These are phyloP conservation scores for Neopestalotiopsis sp. DNA, from an alignment of 2,329 filamentous ascomycete species.

Conservation along the genomic window DNA sequence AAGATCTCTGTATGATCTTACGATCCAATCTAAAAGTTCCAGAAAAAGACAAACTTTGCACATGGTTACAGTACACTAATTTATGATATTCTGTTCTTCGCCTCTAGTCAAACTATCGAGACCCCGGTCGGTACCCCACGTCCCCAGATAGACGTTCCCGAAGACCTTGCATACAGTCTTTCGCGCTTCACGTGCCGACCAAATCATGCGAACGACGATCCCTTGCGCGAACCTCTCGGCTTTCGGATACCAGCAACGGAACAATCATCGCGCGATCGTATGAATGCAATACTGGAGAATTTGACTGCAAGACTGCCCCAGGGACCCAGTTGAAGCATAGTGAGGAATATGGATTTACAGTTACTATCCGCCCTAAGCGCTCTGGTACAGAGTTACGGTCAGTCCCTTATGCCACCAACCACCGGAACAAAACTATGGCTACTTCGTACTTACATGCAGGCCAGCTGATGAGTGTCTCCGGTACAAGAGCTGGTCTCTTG, in stretches of 20 bases:
- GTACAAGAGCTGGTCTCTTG: neutral
- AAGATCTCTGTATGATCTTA: neutral
- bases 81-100: neutral
- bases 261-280: neutral
- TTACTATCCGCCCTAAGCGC: neutral
- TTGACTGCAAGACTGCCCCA: neutral
- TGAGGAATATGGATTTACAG: neutral
- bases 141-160: neutral
- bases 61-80: neutral
- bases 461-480: neutral
- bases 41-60: neutral
- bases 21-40: neutral
- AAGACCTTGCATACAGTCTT: constrained; percentile 8
- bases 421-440: neutral
- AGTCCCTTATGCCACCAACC: neutral
- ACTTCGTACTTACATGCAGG: neutral
- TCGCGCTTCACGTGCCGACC: neutral
- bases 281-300: neutral
- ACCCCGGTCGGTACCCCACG: neutral
- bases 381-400: neutral
- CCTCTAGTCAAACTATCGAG: neutral
- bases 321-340: neutral
- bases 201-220: neutral
- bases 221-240: neutral
- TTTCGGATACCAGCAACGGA: neutral